Evolutionary conservation across 2,329 filamentous ascomycete genomes (phyloP).

Genomic region (Sordariomycetes sp.): DNA sequence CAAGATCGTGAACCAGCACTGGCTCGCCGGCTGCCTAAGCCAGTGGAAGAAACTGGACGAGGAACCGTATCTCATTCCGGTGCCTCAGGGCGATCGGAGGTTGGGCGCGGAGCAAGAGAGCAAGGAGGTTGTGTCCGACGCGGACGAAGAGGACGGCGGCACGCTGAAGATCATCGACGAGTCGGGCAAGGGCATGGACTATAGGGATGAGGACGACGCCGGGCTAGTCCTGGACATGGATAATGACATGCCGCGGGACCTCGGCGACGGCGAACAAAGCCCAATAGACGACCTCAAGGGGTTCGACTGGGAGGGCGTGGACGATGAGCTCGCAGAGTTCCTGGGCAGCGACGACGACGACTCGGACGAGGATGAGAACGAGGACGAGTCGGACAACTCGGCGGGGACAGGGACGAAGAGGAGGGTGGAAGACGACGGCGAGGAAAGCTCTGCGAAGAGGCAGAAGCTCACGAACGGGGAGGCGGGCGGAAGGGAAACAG

Average conservation of each 20-base stretch:
- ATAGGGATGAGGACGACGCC: slow-evolving; percentile 27
- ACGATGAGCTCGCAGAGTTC: slow-evolving; percentile 69
- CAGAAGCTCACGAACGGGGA: slow-evolving; percentile 27
- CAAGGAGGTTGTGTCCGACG: slow-evolving; percentile 14
- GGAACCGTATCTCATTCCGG: slow-evolving; percentile 63
- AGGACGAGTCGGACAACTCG: slow-evolving; percentile 7
- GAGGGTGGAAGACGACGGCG: slow-evolving; percentile 12
- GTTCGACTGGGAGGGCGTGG: slow-evolving; percentile 52
- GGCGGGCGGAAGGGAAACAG: slow-evolving; percentile 19
- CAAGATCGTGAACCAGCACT: slow-evolving; percentile 85
- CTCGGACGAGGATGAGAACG: slow-evolving; percentile 26
- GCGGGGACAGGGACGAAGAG: neutral
- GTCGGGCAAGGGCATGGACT: slow-evolving; percentile 23
- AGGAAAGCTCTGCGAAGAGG: slow-evolving; percentile 34
- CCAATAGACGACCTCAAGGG: slow-evolving; percentile 45
- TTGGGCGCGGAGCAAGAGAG: slow-evolving; percentile 15
- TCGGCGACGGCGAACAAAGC: slow-evolving; percentile 31
- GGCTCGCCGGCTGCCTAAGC: slow-evolving; percentile 76
- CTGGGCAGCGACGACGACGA: slow-evolving; percentile 45
- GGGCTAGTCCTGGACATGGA: slow-evolving; percentile 4
- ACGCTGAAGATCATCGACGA: slow-evolving; percentile 29
- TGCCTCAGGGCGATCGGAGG: slow-evolving; percentile 56
- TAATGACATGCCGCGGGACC: slow-evolving; percentile 30
- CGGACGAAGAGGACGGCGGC: slow-evolving; percentile 18
- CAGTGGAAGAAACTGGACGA: slow-evolving; percentile 78